phyloP scores from a whole-genome alignment of 2,329 filamentous ascomycete species.

The Capronia epimyces region DNA sequence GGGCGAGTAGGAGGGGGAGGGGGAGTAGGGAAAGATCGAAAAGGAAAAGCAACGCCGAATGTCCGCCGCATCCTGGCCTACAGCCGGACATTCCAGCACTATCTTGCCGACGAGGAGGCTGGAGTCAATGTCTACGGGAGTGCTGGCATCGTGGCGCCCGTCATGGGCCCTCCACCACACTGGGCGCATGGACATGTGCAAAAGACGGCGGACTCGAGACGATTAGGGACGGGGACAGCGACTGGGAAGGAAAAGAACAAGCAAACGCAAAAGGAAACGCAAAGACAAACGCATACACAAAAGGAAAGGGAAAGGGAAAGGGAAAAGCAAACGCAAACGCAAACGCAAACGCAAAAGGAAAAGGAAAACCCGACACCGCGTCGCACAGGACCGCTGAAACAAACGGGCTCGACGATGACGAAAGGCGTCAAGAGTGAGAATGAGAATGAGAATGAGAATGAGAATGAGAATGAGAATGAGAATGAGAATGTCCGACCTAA shows the following conservation, averaged over 20 bases:
- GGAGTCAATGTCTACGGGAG: conserved; percentile 30
- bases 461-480: conserved; percentile 14
- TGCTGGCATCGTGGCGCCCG: conserved; percentile 9
- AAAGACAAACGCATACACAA: no score
- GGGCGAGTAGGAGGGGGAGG: conserved; percentile 33
- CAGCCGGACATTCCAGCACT: conserved; percentile 47
- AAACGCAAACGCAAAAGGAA: no score
- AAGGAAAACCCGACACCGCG: not conserved
- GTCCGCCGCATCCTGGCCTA: conserved; percentile 45
- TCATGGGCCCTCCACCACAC: conserved; percentile 17
- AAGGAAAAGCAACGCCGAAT: conserved; percentile 45
- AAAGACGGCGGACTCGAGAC: conserved; percentile 23
- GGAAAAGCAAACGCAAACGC: no score
- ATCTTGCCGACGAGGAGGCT: conserved; percentile 49
- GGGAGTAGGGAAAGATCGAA: conserved; percentile 41
- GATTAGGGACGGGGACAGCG: conserved; percentile 28
- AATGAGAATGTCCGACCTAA: no score
- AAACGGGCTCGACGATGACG: conserved; percentile 9
- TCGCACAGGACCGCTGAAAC: conserved; percentile 4
- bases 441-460: not conserved
- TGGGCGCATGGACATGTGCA: conserved; percentile 7
- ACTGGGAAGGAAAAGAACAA: conserved; percentile 24
- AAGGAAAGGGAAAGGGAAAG: no score
- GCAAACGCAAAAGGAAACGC: no score
- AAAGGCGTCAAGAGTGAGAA: conserved; percentile 11